These are phyloP conservation scores for Globisporangium polare DNA, from an alignment of 352 stramenopile species.

Conservation along the genomic window DNA sequence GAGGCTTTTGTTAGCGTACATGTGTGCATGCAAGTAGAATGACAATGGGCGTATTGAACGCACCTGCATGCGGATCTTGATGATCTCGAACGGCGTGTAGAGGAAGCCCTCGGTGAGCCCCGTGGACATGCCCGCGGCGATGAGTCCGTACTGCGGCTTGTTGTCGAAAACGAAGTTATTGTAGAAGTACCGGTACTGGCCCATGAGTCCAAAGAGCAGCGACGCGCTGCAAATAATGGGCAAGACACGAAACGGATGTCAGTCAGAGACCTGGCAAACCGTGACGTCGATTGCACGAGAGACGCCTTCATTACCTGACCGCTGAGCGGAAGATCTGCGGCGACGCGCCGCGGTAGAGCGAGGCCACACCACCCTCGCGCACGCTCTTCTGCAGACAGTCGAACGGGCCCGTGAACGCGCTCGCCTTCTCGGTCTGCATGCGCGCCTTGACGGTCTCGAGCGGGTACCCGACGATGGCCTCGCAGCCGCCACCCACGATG, in stretches of 20 bases:
- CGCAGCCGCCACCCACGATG: slow-evolving; percentile 48
- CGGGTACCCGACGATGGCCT: slow-evolving; percentile 60
- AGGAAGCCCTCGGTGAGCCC: slow-evolving; percentile 57
- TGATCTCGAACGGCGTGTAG: slow-evolving; percentile 76
- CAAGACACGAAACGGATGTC: neutral
- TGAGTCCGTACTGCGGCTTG: slow-evolving; percentile 44
- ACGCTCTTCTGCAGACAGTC: slow-evolving; percentile 61
- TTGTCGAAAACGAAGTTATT: slow-evolving; percentile 55
- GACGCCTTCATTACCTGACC: slow-evolving; percentile 32
- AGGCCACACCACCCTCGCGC: slow-evolving; percentile 42
- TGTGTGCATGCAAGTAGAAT: neutral
- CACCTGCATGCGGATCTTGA: slow-evolving; percentile 71
- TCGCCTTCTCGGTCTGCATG: slow-evolving; percentile 56
- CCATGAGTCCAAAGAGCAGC: slow-evolving; percentile 69
- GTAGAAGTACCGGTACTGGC: slow-evolving; percentile 69
- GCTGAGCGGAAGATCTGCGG: slow-evolving; percentile 67
- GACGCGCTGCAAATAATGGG: slow-evolving; percentile 42
- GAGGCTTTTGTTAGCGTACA: neutral
- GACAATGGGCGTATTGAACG: neutral
- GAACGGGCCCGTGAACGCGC: slow-evolving; percentile 35
- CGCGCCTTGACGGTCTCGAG: slow-evolving; percentile 67
- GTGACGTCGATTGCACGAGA: neutral
- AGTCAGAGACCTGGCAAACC: neutral
- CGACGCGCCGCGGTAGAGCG: slow-evolving; percentile 63
- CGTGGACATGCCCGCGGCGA: slow-evolving; percentile 52